Evolutionary conservation across 1,284 basidiomycete species (phyloP), one percentile per base, ranked within the genome.

Genomic region (Ganoderma sinense): DNA sequence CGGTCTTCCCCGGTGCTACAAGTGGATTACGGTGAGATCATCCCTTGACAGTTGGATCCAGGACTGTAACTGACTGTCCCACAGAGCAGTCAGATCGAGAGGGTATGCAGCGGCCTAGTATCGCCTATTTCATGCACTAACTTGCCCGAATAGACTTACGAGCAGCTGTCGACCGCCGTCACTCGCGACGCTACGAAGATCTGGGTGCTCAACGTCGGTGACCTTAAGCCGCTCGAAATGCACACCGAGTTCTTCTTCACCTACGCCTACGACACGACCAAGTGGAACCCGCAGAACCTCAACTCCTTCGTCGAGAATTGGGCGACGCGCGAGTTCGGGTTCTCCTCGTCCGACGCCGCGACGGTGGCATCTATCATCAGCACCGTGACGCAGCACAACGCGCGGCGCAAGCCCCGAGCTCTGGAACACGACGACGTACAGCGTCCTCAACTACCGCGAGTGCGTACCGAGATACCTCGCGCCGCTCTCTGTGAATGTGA

Each of bases 201-300:
- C 43, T 91, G 89, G 89, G 83, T 91, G 41, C 76, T 90, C 56
- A 90, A 90, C 74, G 89, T 91, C 43, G 91, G 91, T 23, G 92
- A 94, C 75, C 79, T 94, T 48, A 94, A 94, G 77, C 90, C 91
- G 0, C 90, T 90, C 75, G 92, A 94, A 73, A 85, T 89, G 75
- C 87, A 90, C 58, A 88, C 85, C 29, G 91, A 93, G 72, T 93
- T 91, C 78, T 93, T 91, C 83, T 81, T 93, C 73, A 83, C 82
- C 33, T 86, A 87, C 62, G 91, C 86, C 2, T 94, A 88, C 84
- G 85, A 93, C 74, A 79, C 87, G 0, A 81, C 86, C 0, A 78
- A 82, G 16, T 89, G 87, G 85, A 84, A 82, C 20, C 82, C 81
- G 11, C 81, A 84, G 67, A 90, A 90, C 71, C 75, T 92, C 51